These are phyloP conservation scores for Diaporthe humulicola DNA, from an alignment of 2,329 filamentous ascomycete genomes.

Conservation along the genomic window DNA sequence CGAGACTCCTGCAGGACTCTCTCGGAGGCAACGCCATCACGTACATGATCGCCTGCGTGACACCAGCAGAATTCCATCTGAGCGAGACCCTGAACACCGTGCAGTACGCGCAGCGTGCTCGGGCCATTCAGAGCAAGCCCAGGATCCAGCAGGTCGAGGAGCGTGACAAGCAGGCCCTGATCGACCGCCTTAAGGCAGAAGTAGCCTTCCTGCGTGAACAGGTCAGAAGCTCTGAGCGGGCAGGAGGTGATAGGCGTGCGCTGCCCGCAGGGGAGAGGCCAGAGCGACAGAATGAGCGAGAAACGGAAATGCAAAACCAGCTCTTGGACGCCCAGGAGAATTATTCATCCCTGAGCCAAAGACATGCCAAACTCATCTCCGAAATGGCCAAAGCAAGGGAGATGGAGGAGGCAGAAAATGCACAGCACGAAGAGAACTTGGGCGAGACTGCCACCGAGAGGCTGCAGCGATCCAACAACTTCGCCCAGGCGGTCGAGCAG, in stretches of 20 bases:
- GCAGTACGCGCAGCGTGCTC: constrained; percentile 94
- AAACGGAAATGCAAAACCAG: constrained; percentile 93
- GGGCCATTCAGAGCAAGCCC: constrained; percentile 97
- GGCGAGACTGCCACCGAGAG: constrained; percentile 88
- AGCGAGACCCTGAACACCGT: constrained; percentile 98
- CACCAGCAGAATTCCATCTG: constrained; percentile 94
- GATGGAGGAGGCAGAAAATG: constrained; percentile 71
- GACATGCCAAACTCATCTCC: constrained; percentile 94
- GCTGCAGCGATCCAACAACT: constrained; percentile 93
- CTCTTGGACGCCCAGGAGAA: constrained; percentile 94
- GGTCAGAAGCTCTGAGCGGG: constrained; percentile 84
- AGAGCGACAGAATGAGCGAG: constrained; percentile 86
- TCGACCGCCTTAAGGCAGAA: constrained; percentile 93
- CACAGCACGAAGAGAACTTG: constrained; percentile 70
- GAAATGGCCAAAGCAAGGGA: constrained; percentile 91
- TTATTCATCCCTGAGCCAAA: constrained; percentile 89
- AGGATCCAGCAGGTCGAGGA: constrained; percentile 96
- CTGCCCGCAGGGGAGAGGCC: constrained; percentile 75
- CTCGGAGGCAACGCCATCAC: constrained; percentile 97
- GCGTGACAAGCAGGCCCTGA: constrained; percentile 91
- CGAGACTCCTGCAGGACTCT: constrained; percentile 94
- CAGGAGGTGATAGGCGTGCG: constrained; percentile 68
- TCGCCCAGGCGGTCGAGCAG: constrained; percentile 95
- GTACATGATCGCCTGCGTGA: constrained; percentile 99
- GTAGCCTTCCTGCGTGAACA: constrained; percentile 95